These are phyloP conservation scores for Coemansia sp. DNA, from an alignment of 192 early-diverging fungal species.

Conservation along the genomic window DNA sequence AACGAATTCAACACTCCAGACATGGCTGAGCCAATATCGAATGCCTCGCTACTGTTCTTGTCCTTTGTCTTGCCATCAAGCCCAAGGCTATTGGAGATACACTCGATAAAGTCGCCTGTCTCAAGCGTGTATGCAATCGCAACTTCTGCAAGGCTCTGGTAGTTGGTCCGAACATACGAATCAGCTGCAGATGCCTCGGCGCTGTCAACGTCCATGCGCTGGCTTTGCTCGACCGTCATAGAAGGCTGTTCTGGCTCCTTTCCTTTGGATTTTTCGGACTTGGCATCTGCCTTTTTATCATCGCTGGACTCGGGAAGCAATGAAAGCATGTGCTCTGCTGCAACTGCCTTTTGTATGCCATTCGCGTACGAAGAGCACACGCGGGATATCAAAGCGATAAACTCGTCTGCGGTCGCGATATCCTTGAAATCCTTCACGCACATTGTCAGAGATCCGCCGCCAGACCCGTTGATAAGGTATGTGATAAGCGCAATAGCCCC, in stretches of 20 bases:
- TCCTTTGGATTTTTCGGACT: slow-evolving; percentile 13
- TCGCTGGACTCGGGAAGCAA: slow-evolving; percentile 22
- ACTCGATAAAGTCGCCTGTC: slow-evolving; percentile 49
- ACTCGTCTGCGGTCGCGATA: slow-evolving; percentile 31
- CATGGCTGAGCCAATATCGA: slow-evolving; percentile 15
- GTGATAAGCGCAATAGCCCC: slow-evolving; percentile 41
- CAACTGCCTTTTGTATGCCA: slow-evolving; percentile 35
- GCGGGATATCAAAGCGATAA: slow-evolving; percentile 20
- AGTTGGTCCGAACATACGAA: slow-evolving; percentile 32
- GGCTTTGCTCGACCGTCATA: neutral
- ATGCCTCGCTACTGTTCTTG: slow-evolving; percentile 2
- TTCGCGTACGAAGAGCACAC: slow-evolving; percentile 24
- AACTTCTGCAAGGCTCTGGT: slow-evolving; percentile 35
- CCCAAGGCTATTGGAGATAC: slow-evolving; percentile 48
- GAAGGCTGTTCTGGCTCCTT: slow-evolving; percentile 19
- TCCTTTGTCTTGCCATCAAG: slow-evolving; percentile 17
- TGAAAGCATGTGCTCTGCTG: slow-evolving; percentile 30
- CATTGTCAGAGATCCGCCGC: slow-evolving; percentile 39
- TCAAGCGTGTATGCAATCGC: slow-evolving; percentile 39
- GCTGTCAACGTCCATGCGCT: slow-evolving; percentile 44
- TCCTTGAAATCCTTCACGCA: slow-evolving; percentile 35
- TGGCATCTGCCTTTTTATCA: slow-evolving; percentile 23
- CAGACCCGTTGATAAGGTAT: slow-evolving; percentile 36
- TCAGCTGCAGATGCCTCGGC: slow-evolving; percentile 5
- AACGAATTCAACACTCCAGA: slow-evolving; percentile 24